Percentiles rank a stretch among this genome's conserved stretches.
These are phyloP conservation scores for Aspergillus melleus DNA, from an alignment of 2,329 filamentous ascomycete species.

Conservation along the genomic window DNA sequence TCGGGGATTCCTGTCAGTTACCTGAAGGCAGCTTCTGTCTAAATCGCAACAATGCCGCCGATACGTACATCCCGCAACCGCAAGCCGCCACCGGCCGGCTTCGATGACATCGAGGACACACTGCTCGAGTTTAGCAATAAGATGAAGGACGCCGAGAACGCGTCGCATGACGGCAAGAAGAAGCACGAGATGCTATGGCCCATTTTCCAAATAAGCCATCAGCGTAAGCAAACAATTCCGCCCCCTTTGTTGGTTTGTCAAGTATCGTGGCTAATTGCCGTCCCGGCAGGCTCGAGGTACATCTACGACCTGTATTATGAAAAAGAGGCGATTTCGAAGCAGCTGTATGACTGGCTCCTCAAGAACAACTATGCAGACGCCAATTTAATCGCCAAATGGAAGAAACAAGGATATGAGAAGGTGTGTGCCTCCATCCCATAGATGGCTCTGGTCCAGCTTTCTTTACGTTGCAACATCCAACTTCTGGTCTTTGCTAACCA, in stretches of 20 bases:
- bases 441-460: conserved; percentile 10
- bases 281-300: conserved; percentile 66
- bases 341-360: conserved; percentile 91
- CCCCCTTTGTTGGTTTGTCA: background rate
- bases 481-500: background rate
- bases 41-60: conserved; percentile 54
- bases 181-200: conserved; percentile 95
- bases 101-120: conserved; percentile 69
- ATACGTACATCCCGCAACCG: conserved; percentile 60
- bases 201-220: conserved; percentile 95
- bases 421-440: conserved; percentile 43
- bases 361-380: conserved; percentile 97
- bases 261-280: background rate
- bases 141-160: conserved; percentile 82
- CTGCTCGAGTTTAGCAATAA: conserved; percentile 67
- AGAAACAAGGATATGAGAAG: conserved; percentile 99
- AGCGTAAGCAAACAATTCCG: conserved; percentile 60
- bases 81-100: conserved; percentile 66
- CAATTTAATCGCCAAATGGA: conserved; percentile 98
- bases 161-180: conserved; percentile 73
- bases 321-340: conserved; percentile 90
- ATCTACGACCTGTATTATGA: conserved; percentile 98
- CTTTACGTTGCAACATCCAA: background rate
- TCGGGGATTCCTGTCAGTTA: too few species aligned
- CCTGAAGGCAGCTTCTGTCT: conserved; percentile 4